Percentiles rank a stretch among this genome's conserved stretches.
Evolutionary conservation across 1,284 basidiomycete species (phyloP).

Genomic region (Malassezia vespertilionis): DNA sequence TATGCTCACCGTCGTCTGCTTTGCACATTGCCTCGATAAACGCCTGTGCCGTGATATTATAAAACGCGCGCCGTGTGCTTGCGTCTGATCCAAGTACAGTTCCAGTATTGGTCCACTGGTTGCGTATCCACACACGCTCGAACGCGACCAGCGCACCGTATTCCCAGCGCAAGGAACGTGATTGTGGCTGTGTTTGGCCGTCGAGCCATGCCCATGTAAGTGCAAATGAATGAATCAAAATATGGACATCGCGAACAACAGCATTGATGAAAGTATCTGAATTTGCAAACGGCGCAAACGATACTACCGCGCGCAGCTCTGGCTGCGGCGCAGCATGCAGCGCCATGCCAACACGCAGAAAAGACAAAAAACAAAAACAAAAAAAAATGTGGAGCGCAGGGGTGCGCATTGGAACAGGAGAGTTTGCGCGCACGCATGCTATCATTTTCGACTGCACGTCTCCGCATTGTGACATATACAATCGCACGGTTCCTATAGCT

Average conservation of each 20-base stretch:
- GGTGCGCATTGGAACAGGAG: too few species aligned
- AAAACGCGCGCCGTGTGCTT: conserved; percentile 5
- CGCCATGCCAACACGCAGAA: too few species aligned
- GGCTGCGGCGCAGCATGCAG: background rate
- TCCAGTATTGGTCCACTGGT: conserved; percentile 7
- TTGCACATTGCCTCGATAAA: conserved; percentile 1
- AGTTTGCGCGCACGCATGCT: too few species aligned
- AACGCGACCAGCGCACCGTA: conserved; percentile 17
- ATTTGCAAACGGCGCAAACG: conserved; percentile 5
- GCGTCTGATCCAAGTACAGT: background rate
- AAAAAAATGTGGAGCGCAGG: background rate
- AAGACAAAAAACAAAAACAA: background rate
- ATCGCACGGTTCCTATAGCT: too few species aligned
- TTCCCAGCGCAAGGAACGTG: conserved; percentile 7
- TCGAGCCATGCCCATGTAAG: conserved; percentile 19
- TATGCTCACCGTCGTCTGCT: background rate
- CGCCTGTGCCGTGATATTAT: background rate
- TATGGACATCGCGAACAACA: conserved; percentile 13
- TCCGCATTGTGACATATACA: too few species aligned
- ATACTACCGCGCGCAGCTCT: background rate
- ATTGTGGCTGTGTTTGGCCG: background rate
- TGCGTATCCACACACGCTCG: conserved; percentile 14
- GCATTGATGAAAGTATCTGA: conserved; percentile 9
- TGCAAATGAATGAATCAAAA: conserved; percentile 12
- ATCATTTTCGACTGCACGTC: background rate